Evolutionary conservation across 2,329 filamentous ascomycete species (phyloP).

Genomic region (Diaporthe australafricana): DNA sequence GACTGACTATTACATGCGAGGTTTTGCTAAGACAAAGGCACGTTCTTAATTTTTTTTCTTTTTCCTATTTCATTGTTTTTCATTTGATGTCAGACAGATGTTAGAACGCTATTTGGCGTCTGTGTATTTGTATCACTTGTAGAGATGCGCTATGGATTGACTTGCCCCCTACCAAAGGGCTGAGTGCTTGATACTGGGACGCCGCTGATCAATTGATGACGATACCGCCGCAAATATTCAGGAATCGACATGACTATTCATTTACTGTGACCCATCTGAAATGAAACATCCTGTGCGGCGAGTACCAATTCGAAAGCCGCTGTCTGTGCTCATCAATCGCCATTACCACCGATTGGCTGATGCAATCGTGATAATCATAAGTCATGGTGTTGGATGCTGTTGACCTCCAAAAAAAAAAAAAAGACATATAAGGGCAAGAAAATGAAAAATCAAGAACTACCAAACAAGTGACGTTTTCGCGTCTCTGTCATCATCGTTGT

Average conservation of each 20-base stretch:
- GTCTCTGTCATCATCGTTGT: slow-evolving; percentile 13
- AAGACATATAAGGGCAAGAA: no score
- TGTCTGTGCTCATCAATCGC: not conserved
- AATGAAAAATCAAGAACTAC: not conserved
- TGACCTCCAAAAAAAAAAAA: not conserved
- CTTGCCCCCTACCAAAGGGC: no score
- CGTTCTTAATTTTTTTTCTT: no score
- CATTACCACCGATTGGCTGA: not conserved
- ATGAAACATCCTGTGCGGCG: not conserved
- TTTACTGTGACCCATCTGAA: not conserved
- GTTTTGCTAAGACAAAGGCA: not conserved
- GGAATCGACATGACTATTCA: not conserved
- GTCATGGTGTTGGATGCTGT: slow-evolving; percentile 20
- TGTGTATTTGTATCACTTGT: no score
- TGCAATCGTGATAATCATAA: not conserved
- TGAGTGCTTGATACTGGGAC: no score
- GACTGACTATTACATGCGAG: not conserved
- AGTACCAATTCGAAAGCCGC: not conserved
- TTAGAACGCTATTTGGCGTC: not conserved
- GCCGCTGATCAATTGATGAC: not conserved
- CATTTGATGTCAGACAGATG: not conserved
- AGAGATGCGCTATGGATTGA: no score
- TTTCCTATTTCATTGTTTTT: no score
- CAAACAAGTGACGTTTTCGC: not conserved
- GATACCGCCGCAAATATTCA: not conserved